phyloP scores from a whole-genome alignment of 2,329 filamentous ascomycete species.

The Apiospora sp. region DNA sequence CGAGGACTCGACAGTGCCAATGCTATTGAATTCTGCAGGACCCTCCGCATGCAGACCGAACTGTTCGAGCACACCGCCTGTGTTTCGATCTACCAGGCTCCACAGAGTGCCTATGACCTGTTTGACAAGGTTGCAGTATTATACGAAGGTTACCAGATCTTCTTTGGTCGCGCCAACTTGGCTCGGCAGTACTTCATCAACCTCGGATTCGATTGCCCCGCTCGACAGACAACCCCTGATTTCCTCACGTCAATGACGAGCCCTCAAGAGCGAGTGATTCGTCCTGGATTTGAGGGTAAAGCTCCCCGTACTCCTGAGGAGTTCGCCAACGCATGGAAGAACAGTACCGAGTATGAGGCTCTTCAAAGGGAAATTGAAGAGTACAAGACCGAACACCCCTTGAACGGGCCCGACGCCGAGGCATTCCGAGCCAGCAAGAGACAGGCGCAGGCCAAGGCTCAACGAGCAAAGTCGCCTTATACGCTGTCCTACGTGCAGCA shows the following conservation, averaged over 20 bases:
- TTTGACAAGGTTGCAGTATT: slow-evolving; percentile 66
- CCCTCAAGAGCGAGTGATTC: slow-evolving; percentile 60
- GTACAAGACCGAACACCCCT: slow-evolving; percentile 59
- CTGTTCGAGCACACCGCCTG: slow-evolving; percentile 43
- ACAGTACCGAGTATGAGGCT: slow-evolving; percentile 55
- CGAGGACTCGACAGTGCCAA: slow-evolving; percentile 77
- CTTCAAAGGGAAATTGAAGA: slow-evolving; percentile 60
- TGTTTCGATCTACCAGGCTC: slow-evolving; percentile 75
- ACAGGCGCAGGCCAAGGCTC: slow-evolving; percentile 48
- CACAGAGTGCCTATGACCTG: slow-evolving; percentile 66
- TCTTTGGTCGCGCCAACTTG: slow-evolving; percentile 64
- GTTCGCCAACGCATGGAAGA: slow-evolving; percentile 64
- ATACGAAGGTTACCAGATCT: slow-evolving; percentile 68
- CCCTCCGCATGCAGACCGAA: slow-evolving; percentile 54
- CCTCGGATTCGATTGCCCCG: slow-evolving; percentile 70
- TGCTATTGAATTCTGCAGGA: slow-evolving; percentile 76
- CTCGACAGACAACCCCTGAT: slow-evolving; percentile 71
- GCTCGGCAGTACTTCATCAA: slow-evolving; percentile 70
- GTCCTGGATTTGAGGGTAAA: slow-evolving; percentile 60
- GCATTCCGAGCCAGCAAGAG: slow-evolving; percentile 64
- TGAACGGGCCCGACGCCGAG: slow-evolving; percentile 60
- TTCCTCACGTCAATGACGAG: slow-evolving; percentile 75
- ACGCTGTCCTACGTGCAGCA: slow-evolving; percentile 35
- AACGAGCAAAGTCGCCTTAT: slow-evolving; percentile 35
- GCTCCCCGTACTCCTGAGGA: slow-evolving; percentile 66